Base-by-base conservation (phyloP, 768 basidiomycete species). In the Scleroderma bovista region DNA sequence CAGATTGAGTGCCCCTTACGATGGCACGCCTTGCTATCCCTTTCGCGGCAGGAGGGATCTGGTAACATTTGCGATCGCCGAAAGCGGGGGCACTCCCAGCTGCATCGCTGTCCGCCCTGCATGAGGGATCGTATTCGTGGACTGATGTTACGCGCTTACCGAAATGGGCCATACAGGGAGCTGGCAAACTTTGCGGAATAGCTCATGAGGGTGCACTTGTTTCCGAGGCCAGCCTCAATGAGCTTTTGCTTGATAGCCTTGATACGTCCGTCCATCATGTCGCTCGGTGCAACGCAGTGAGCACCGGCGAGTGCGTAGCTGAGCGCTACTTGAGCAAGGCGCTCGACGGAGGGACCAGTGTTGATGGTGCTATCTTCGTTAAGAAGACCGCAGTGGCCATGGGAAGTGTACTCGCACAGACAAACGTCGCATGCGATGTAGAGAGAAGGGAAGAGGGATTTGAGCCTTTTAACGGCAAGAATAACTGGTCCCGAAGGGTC, bases 211-310 rank as follows among this genome's bases (percentile, higher is more conserved):
- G 87, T 86, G 66, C 89, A 93, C 61, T 80, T 80, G 70, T 97
- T 98, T 9, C 85, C 93, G 40, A 82, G 75, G 16, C 93, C 92
- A 38, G 78, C 78, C 51, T 90, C 85, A 51, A 97, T 90, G 48
- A 99, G 73, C 3, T 75, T 78, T 33, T 80, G 75, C 67, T 99
- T 99, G 70, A 99, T 98, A 13, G 83, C 82, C 54, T 80, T 82
- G 55, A 99, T 83, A 17, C 95, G 77, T 0, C 95, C 96, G 64
- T 99, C 96, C 93, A 98, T 98, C 96, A 99, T 99, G 68, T 98
- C 96, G 61, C 93, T 96, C 7, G 96, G 96, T 2, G 96, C 96
- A 50, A 99, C 94, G 61, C 93, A 93, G 67, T 98, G 92, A 1
- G 93, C 96, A n/a, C 96, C 96, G 0, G 96, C 96, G 47, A 76